A percentile compares a stretch with the other conserved stretches of the same genome.
Conservation (phyloP, 768 basidiomycete species). For the Lactifluus volemus region DNA sequence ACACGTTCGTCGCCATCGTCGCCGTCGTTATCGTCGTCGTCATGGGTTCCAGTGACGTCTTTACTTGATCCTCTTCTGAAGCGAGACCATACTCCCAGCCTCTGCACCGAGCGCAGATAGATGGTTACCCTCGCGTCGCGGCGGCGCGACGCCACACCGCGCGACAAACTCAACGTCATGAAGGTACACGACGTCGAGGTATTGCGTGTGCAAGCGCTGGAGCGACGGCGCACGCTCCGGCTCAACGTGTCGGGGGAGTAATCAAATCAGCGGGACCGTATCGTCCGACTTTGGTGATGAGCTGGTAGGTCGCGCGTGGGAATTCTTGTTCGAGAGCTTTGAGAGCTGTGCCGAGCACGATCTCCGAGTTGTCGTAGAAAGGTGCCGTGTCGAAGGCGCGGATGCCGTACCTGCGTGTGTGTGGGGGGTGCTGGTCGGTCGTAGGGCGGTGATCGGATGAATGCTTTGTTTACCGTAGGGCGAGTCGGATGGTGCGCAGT, state of each 20-base stretch:
- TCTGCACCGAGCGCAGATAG: slow-evolving; percentile 44
- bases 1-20: slow-evolving; percentile 50
- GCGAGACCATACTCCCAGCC: slow-evolving; percentile 57
- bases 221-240: slow-evolving; percentile 59
- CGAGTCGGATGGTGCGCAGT: slow-evolving; percentile 60
- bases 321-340: slow-evolving; percentile 54
- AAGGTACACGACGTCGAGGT: slow-evolving; percentile 73
- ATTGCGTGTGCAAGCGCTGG: slow-evolving; percentile 59
- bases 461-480: slow-evolving; percentile 46
- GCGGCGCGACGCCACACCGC: slow-evolving; percentile 40
- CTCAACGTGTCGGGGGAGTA: slow-evolving; percentile 62
- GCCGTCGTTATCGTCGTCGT: slow-evolving; percentile 34
- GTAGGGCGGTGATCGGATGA: not conserved
- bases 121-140: slow-evolving; percentile 48
- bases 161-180: slow-evolving; percentile 82
- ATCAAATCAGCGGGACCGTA: slow-evolving; percentile 63
- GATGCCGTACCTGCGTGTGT: slow-evolving; percentile 59
- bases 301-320: slow-evolving; percentile 66
- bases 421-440: not conserved
- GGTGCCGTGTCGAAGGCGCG: slow-evolving; percentile 74
- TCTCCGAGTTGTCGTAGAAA: slow-evolving; percentile 75
- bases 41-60: not conserved
- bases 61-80: slow-evolving; percentile 47
- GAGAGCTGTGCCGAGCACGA: slow-evolving; percentile 60
- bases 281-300: slow-evolving; percentile 84